Base-by-base conservation (phyloP, 805 yeast genomes). In the Metschnikowia koreensis region DNA sequence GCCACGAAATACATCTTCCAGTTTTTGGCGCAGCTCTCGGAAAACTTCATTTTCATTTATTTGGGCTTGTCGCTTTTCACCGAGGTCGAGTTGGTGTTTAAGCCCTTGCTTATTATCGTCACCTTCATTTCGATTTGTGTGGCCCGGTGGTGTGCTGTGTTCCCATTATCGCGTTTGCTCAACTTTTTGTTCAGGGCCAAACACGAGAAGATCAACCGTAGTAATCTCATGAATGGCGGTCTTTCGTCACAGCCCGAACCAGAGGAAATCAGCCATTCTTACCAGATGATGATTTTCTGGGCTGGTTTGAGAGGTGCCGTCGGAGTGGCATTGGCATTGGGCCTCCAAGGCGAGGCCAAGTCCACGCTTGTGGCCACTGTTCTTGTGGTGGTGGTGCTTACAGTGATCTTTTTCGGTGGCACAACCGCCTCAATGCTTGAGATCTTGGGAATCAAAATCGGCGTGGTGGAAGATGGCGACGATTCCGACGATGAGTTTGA, bases 261-360 rank as follows among this genome's bases (percentile, higher is more conserved):
- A 1, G 97, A 91, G 62, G 98, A 93, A 70, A 91, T 94, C 55
- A 94, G 97, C 27, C 93, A 89, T 62, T 89, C 87, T 55, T 94
- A 94, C 69, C 99, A 94, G 71, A 90, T 91, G 89, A 94, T 94
- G 99, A 90, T 93, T 46, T 94, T 94, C 68, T 94, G 99, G 99
- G 99, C 99, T 2, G 99, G 99, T 3, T 76, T 94, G 51, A 80
- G 99, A 65, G 99, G 99, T 53, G 99, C 99, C 0, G 99, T 94
- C 36, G 99, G 99, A 58, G 99, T 94, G 5, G 99, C 99, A 0
- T 79, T 94, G 63, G 99, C 99, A 0, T 90, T 96, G 84, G 99
- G 99, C 12, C 74, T 94, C 39, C 96, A 89, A 70, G 99, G 98
- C 54, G 97, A 93, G 64, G 84, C 89, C 50, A 93, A 92, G 57